phyloP scores from a whole-genome alignment of 164 flowering plant species.

The Nymphaea thermarum region DNA sequence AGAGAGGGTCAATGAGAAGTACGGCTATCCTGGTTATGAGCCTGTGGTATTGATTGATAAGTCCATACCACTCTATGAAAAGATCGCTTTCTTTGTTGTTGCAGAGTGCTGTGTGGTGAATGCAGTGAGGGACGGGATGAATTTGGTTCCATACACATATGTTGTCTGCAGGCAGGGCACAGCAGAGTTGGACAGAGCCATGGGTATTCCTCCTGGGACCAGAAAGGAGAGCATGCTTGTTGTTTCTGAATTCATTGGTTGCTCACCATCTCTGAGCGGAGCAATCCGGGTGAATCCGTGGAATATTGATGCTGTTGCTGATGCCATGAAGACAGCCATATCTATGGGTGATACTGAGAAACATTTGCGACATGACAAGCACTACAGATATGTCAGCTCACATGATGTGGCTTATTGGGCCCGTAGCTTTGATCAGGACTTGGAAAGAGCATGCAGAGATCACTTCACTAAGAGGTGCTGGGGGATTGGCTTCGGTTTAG shows the following conservation, averaged over 20 bases:
- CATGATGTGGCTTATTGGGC: slow-evolving; percentile 15
- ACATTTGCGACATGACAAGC: slow-evolving; percentile 15
- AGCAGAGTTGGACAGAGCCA: slow-evolving; percentile 3
- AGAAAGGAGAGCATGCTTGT: slow-evolving; percentile 6
- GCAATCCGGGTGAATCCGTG: slow-evolving; percentile 17
- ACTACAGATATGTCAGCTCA: slow-evolving; percentile 13
- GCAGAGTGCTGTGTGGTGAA: slow-evolving; percentile 16
- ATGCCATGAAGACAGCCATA: slow-evolving; percentile 8
- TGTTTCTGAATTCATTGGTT: slow-evolving; percentile 15
- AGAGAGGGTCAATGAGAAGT: slow-evolving; percentile 8
- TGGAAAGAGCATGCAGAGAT: slow-evolving; percentile 12
- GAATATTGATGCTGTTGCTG: slow-evolving; percentile 12
- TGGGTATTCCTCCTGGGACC: neutral
- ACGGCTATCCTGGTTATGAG: slow-evolving; percentile 9
- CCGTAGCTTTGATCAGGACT: slow-evolving; percentile 9
- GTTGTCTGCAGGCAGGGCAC: slow-evolving; percentile 14
- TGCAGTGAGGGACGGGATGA: slow-evolving; percentile 19
- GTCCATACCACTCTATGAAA: slow-evolving; percentile 7
- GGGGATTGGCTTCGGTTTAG: slow-evolving; percentile 14
- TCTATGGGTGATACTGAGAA: slow-evolving; percentile 6
- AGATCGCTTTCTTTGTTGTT: slow-evolving; percentile 8
- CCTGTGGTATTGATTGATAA: slow-evolving; percentile 11
- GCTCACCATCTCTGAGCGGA: slow-evolving; percentile 16
- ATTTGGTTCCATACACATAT: slow-evolving; percentile 14
- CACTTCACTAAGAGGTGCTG: slow-evolving; percentile 9